A percentile compares a stretch with the other conserved stretches of the same genome.
Conservation (phyloP, 163 green algal species). For the Coccomyxa subellipsoidea region DNA sequence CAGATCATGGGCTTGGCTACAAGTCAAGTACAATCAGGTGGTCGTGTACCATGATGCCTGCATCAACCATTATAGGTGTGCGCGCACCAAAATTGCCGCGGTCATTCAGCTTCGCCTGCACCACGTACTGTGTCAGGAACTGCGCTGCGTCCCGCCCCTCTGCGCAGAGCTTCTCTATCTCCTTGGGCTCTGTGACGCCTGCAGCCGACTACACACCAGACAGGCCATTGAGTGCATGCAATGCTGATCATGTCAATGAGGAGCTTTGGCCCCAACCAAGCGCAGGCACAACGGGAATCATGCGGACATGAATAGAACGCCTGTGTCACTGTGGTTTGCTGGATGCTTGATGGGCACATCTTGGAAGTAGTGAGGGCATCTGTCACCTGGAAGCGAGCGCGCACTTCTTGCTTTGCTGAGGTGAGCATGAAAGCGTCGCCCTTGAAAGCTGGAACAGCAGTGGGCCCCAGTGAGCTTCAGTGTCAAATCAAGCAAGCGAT, state of each 20-base stretch:
- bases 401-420: constrained; percentile 27
- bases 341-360: too few relatives aligned
- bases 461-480: background rate
- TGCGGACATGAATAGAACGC: too few relatives aligned
- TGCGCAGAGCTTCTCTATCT: constrained; percentile 24
- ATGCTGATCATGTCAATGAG: too few relatives aligned
- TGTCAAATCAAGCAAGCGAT: too few relatives aligned
- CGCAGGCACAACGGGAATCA: too few relatives aligned
- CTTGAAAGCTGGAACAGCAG: constrained; percentile 42
- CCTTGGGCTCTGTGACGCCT: constrained; percentile 2
- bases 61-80: background rate
- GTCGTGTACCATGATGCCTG: background rate
- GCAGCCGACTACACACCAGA: constrained; percentile 13
- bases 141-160: constrained; percentile 32
- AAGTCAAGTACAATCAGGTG: background rate
- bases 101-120: constrained; percentile 44
- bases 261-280: too few relatives aligned
- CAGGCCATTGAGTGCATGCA: background rate
- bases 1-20: too few relatives aligned
- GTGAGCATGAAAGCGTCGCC: constrained; percentile 34
- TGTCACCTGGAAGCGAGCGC: constrained; percentile 38
- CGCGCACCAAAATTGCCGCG: constrained; percentile 38
- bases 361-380: background rate
- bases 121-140: constrained; percentile 36
- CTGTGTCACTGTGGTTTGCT: too few relatives aligned